Evolutionary conservation across 768 basidiomycete species (phyloP).

Genomic region (Lentinula boryana): DNA sequence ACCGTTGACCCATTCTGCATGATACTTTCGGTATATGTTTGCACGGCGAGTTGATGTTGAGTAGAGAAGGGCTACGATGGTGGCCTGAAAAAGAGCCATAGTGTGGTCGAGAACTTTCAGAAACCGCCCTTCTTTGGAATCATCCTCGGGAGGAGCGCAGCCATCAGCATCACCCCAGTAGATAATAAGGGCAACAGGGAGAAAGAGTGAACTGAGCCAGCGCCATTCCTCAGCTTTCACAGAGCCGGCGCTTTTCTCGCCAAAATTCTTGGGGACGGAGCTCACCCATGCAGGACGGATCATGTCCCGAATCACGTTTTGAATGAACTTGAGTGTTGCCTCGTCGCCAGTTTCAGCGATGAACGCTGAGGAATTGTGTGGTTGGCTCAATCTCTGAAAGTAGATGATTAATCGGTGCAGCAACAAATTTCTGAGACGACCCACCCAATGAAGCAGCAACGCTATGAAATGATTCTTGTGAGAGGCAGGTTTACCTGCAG

Average conservation of each 20-base stretch:
- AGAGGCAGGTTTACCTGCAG: neutral
- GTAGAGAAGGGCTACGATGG: constrained; percentile 11
- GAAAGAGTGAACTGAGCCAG: constrained; percentile 18
- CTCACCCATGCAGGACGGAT: constrained; percentile 19
- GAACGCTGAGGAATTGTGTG: neutral
- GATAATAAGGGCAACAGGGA: constrained; percentile 26
- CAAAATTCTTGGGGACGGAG: constrained; percentile 21
- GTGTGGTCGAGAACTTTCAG: constrained; percentile 18
- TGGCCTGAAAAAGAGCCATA: constrained; percentile 16
- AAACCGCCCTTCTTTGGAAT: neutral
- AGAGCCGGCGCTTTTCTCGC: constrained; percentile 20
- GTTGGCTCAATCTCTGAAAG: neutral
- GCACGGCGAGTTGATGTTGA: constrained; percentile 2
- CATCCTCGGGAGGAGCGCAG: neutral
- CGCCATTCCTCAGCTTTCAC: constrained; percentile 34
- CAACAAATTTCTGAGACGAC: neutral
- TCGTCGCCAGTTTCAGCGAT: neutral
- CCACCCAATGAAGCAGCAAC: neutral
- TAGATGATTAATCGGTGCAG: neutral
- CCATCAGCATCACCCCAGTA: constrained; percentile 19
- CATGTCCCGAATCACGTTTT: constrained; percentile 17
- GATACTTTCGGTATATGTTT: neutral
- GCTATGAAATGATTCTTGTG: constrained; percentile 1
- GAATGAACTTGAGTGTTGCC: constrained; percentile 10
- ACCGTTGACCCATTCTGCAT: constrained; percentile 8